A percentile compares a stretch with the other conserved stretches of the same genome.
These are phyloP conservation scores for Pythium folliculosum DNA, from an alignment of 352 stramenopile genomes.

Conservation along the genomic window DNA sequence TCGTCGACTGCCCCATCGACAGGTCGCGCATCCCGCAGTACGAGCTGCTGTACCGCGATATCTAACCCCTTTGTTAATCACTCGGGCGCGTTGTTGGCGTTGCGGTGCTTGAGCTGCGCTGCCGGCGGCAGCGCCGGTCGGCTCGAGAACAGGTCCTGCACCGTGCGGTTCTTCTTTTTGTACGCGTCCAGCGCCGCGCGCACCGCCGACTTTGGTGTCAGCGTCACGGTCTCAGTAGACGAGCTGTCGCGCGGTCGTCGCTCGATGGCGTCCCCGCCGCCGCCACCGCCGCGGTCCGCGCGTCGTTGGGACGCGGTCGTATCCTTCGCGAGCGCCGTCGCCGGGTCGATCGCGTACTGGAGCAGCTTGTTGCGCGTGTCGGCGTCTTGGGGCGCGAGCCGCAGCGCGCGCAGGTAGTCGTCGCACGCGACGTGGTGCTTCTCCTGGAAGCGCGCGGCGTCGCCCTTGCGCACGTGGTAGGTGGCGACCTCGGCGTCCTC, in stretches of 20 bases:
- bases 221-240: background rate
- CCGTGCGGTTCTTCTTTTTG: slow-evolving; percentile 54
- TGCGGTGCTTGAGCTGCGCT: slow-evolving; percentile 19
- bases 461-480: slow-evolving; percentile 73
- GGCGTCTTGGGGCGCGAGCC: slow-evolving; percentile 56
- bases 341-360: slow-evolving; percentile 44
- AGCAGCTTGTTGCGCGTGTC: slow-evolving; percentile 67
- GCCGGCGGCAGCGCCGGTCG: slow-evolving; percentile 42
- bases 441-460: slow-evolving; percentile 75
- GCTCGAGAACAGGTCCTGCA: slow-evolving; percentile 60
- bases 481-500: slow-evolving; percentile 52
- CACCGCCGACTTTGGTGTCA: slow-evolving; percentile 3
- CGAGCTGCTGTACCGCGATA: slow-evolving; percentile 82
- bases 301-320: no score
- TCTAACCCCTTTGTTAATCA: slow-evolving; percentile 36
- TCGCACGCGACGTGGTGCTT: slow-evolving; percentile 54
- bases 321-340: background rate
- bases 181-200: slow-evolving; percentile 41
- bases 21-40: slow-evolving; percentile 80
- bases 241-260: background rate
- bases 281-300: no score
- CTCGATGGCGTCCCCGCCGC: background rate
- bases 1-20: slow-evolving; percentile 81
- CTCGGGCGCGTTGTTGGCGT: slow-evolving; percentile 14
- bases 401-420: slow-evolving; percentile 53